Conservation (phyloP, 768 basidiomycete species). For the Naganishia vaughanmartiniae region DNA sequence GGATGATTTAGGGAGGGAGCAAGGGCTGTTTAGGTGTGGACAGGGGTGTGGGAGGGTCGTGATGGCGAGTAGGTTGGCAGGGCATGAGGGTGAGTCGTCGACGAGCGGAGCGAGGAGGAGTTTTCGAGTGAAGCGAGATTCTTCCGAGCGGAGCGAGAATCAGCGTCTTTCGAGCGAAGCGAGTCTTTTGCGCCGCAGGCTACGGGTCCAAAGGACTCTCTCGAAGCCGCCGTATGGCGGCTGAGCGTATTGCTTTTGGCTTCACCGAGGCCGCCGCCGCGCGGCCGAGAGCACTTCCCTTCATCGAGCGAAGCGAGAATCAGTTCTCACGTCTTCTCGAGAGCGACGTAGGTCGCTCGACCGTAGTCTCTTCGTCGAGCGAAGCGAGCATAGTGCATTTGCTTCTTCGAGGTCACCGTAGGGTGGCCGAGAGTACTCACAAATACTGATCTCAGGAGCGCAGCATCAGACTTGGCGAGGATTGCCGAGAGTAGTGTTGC, state of each 20-base stretch:
- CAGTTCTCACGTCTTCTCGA: neutral
- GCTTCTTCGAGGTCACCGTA: too few species aligned
- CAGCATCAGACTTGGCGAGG: too few species aligned
- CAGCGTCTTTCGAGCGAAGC: neutral
- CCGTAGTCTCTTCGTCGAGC: too few species aligned
- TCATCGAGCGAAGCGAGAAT: neutral
- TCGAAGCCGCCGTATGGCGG: neutral
- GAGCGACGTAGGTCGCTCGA: neutral
- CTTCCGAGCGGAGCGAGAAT: neutral
- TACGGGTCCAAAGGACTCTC: neutral
- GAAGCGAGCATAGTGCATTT: too few species aligned
- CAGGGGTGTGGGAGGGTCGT: constrained; percentile 10
- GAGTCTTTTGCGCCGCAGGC: neutral
- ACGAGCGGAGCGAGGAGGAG: neutral
- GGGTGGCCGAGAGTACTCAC: too few species aligned
- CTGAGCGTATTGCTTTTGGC: too few species aligned
- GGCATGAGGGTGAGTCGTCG: constrained; percentile 4
- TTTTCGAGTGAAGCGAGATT: neutral
- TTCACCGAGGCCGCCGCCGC: too few species aligned
- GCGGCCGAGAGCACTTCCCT: too few species aligned
- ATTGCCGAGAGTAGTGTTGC: too few species aligned
- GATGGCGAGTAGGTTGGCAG: neutral
- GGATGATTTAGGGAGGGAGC: constrained; percentile 6
- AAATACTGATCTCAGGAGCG: too few species aligned
- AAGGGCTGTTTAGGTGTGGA: neutral